Percentiles rank a stretch among this genome's conserved stretches.
Conservation (phyloP, 2,329 filamentous ascomycete genomes). For the Leptographium lundbergii region DNA sequence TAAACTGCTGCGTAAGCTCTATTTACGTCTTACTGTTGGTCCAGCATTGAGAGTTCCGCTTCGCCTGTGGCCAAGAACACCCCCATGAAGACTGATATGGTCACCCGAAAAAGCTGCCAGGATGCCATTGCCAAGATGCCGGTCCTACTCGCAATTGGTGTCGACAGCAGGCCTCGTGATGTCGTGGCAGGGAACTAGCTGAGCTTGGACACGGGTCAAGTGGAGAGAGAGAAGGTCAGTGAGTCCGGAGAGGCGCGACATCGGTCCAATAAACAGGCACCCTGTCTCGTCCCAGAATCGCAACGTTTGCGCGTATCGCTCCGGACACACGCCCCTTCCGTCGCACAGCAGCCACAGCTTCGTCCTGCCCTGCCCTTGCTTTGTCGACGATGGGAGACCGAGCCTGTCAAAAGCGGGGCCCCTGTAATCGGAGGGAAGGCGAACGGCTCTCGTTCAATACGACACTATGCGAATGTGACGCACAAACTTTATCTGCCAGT, state of each 20-base stretch:
- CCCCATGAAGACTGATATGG: neutral
- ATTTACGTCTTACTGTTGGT: no score
- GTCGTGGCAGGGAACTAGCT: neutral
- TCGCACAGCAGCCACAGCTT: neutral
- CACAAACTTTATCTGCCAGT: neutral
- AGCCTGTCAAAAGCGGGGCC: neutral
- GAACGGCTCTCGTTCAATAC: neutral
- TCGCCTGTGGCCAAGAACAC: neutral
- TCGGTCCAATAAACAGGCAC: no score
- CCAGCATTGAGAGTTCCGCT: neutral
- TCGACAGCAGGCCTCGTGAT: neutral
- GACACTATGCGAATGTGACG: neutral
- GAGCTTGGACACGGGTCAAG: neutral
- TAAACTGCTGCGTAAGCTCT: no score
- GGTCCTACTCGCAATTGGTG: neutral
- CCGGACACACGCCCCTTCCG: no score
- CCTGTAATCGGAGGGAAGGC: neutral
- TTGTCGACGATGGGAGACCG: neutral
- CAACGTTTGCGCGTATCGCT: no score
- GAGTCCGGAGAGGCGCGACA: no score
- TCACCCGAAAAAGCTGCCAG: neutral
- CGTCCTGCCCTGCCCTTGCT: neutral
- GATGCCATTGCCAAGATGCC: neutral
- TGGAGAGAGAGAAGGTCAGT: no score
- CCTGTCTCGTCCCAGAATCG: no score